Evolutionary conservation across 371 early-diverging fungal species (phyloP), one percentile per base, ranked within the genome.

Genomic region (Apophysomyces ossiformis): DNA sequence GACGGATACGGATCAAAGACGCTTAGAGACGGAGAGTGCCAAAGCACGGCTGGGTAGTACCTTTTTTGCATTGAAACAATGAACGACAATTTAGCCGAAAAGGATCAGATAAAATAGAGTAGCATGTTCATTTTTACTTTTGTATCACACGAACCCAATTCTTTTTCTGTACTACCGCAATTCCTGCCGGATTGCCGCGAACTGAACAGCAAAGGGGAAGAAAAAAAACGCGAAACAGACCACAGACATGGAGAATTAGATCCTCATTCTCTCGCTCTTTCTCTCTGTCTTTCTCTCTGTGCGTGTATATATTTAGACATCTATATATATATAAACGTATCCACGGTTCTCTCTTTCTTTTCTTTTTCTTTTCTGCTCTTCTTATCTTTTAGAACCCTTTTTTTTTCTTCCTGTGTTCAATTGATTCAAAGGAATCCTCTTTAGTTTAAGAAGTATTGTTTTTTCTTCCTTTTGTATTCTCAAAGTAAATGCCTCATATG

Each of bases 41-140:
- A 57, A 59, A 36, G 66, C 60, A 4, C 57, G 60, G 9, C 21
- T 66, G 66, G 66, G 66, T n/a, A 61, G 56, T 38, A 56, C 58
- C 11, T 60, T 66, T 16, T 60, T 66, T 50, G 54, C 21, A 21
- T 9, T 50, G 21, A 50, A 50, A 50, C 54, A 50, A 50, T 50
- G 16, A 18, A 45, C 16, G 1, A 6, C 13, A 45, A 18, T 45
- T 45, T 45, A 50, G 54, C 54, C 54, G 54, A 50, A 21, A 50
- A 50, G 54, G 54, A 50, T 50, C 54, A 50, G 54, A 50, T 50
- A 50, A 50, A 50, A 41, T 8, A 41, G 21, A 50, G 3, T 18
- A n/a, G 21, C 1, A 7, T 18, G 21, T 21, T 50, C 21, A 11
- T 13, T 11, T 21, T 47, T 13, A 7, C 5, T 4, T n/a, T 18